Evolutionary conservation across 148 eudicot species (phyloP), one percentile per base, ranked within the genome.

Genomic region (Rhododendron williamsianum): DNA sequence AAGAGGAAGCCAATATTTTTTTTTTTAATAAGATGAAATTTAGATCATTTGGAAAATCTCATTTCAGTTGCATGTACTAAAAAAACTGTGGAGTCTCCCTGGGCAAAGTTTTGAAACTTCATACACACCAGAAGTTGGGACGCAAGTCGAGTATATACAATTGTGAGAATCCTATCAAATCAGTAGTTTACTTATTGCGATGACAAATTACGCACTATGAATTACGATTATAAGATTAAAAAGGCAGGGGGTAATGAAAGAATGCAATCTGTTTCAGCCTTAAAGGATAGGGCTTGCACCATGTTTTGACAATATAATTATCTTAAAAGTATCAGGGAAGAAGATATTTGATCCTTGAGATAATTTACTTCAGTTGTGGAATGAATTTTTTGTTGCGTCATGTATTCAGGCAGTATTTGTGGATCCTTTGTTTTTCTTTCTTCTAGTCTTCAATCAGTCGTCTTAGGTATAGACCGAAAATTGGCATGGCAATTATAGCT

Each of bases 271-370:
- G 65, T 58, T 58, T 21, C 65, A 58, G 65, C n/a, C 65, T 15
- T 18, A 19, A 19, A 21, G 9, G 6, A 58, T 19, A 58, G 65
- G 65, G n/a, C n/a, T 58, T 58, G 65, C n/a, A 58, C 65, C 65
- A 19, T 6, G n/a, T 5, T 58, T 58, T 1, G 65, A 58, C 65
- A 4, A 21, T 6, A 58, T 18, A 56, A 56, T 56, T 41, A 93
- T 87, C 94, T 96, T 43, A 90, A 92, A 87, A 41, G 99, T 95
- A 11, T 93, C 99, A 13, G 93, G 93, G 86, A 94, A 91, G 87
- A 95, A 93, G 88, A 94, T 96, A 58, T 92, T 95, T 88, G 98
- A 93, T 83, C 99, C 99, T 36, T 98, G 92, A 88, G 98, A 96
- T 90, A 93, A 91, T 88, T 94, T 93, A 73, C 98, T 96, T 78